A percentile compares a stretch with the other conserved stretches of the same genome.
phyloP scores from a whole-genome alignment of 2,329 filamentous ascomycete genomes.

The Incumbomyces lentus region DNA sequence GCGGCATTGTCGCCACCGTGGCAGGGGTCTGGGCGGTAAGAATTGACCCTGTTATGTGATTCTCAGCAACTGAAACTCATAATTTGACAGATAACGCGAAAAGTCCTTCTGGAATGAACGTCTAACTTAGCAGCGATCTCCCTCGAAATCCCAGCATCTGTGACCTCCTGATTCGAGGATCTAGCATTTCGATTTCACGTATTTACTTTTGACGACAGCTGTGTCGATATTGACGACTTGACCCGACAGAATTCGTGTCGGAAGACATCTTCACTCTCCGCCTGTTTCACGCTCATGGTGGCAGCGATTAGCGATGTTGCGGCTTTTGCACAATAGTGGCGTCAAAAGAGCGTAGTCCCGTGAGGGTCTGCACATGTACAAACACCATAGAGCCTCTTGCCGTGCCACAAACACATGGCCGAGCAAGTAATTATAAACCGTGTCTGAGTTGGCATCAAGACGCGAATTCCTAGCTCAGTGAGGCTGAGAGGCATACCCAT shows the following conservation, averaged over 20 bases:
- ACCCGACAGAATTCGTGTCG: background rate
- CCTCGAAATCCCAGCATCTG: too few relatives aligned
- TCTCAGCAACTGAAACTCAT: slow-evolving; percentile 13
- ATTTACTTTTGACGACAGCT: slow-evolving; percentile 1
- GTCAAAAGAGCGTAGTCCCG: too few relatives aligned
- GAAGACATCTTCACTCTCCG: slow-evolving; percentile 6
- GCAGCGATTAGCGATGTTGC: slow-evolving; percentile 5
- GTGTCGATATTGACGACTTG: background rate
- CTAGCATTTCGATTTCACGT: slow-evolving; percentile 1
- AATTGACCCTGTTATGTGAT: slow-evolving; percentile 21
- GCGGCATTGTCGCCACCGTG: slow-evolving; percentile 73
- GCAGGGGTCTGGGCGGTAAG: slow-evolving; percentile 87
- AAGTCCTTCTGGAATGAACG: slow-evolving; percentile 27
- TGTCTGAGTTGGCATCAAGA: too few relatives aligned
- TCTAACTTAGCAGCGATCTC: too few relatives aligned
- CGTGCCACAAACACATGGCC: background rate
- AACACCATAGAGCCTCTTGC: slow-evolving; percentile 1
- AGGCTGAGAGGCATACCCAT: too few relatives aligned
- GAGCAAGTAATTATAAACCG: background rate
- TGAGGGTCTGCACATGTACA: background rate
- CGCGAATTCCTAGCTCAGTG: too few relatives aligned
- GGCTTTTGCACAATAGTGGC: background rate
- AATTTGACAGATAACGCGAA: slow-evolving; percentile 37
- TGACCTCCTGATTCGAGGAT: too few relatives aligned
- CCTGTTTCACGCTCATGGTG: background rate